Base-by-base conservation (phyloP, 1,284 basidiomycete genomes). In the Cryptococcus floricola region DNA sequence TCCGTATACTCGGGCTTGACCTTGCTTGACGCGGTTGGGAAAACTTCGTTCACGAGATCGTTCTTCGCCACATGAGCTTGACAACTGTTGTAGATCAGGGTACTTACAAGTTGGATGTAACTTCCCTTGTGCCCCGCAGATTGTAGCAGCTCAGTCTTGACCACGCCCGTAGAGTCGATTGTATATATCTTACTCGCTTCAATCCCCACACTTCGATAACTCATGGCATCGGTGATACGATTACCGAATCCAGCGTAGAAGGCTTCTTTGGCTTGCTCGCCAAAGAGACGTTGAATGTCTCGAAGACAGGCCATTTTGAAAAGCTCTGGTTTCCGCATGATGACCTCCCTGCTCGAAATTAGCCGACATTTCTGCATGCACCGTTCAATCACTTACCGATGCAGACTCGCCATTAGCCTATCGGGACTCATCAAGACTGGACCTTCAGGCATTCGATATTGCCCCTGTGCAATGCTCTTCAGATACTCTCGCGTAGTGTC, bases 241-340 rank as follows among this genome's bases (percentile, higher is more conserved):
- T 99, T 99, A 4, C 96, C 96, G 73, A 99, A 99, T 2, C 96
- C 96, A 45, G 94, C 91, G 72, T 95, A 98, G 78, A 99, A 99
- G 7, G 75, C 77, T 58, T 85, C 86, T 57, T 83, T 81, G 7
- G 82, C 77, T 34, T 82, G 81, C 25, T 84, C 82, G 8, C 90
- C 89, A 71, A 98, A 99, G 8, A 98, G 77, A 28, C 93, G 83
- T 66, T 93, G 91, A 56, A 99, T 97, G 76, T 99, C 96, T 39
- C 94, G 83, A 62, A 99, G 78, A 77, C 94, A 98, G 3, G 96
- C 95, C 96, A 99, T 99, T 81, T 99, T 99, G 84, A 99, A 99
- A 31, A 98, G 85, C 73, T 99, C 96, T 0, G 96, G 96, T 78
- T 98, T 98, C 39, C 94, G 87, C 87, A 96, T 88, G 68, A 97